Base-by-base conservation (phyloP, 768 basidiomycete genomes). In the Amanita phalloides region DNA sequence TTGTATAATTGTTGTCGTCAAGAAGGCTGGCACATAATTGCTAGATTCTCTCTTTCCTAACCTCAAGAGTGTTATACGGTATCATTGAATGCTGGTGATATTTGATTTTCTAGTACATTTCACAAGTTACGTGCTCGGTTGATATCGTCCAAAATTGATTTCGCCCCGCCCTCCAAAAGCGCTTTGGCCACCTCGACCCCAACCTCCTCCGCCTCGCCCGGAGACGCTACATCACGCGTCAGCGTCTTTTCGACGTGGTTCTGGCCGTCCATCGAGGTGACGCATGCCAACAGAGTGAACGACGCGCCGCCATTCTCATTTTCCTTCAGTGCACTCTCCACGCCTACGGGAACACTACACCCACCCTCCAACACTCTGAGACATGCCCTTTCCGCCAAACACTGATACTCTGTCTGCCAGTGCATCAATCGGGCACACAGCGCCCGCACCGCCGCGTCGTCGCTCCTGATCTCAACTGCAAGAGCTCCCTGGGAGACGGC, bases 401-500 rank as follows among this genome's bases (percentile, higher is more conserved):
- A 90, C 50, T 62, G 69, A 84, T 84, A 90, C 44, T 81, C 74
- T 0, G 91, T 92, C 63, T 76, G 72, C 69, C 81, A 78, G 63
- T 96, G 88, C 1, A 80, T 89, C 44, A 93, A 64, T 23, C 71
- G 72, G 32, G 74, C 68, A 63, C 92, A 83, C 28, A 94, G 66
- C 48, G 76, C 76, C 23, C 76, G 67, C 6, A 85, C 75, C 55
- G 75, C 73, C 1, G 64, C 61, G 60, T 90, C 88, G 59, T 81
- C 74, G 17, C 75, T 61, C 37, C 86, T 84, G 55, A 94, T 81
- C 67, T 99, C 96, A 30, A 97, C 74, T 0, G 71, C 92, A 33
- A 99, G 71, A 11, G 94, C 93, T 26, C 93, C 96, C 68, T 98
- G 96, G 3, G 92, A 91, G 52, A 98, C 95, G 7, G 96, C 94